phyloP scores from a whole-genome alignment of 2,329 filamentous ascomycete species.

The Cercospora janseana region DNA sequence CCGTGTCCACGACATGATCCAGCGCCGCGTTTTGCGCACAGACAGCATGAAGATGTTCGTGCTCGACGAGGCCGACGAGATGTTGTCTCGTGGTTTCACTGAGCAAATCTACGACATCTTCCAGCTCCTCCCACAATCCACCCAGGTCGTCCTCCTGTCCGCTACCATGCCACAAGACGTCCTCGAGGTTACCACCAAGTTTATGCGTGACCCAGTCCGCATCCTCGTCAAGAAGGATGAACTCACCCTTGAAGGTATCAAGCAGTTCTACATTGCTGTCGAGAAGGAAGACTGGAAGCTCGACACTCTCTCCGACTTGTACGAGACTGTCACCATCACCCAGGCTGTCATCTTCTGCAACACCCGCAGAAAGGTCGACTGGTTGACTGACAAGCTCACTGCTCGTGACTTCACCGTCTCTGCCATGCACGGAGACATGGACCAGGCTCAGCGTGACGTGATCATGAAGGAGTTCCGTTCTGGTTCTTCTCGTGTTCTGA shows the following conservation, averaged over 20 bases:
- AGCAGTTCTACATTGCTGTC: slow-evolving; percentile 99
- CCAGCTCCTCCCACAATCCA: slow-evolving; percentile 95
- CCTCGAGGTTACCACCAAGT: slow-evolving; percentile 98
- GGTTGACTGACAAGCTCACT: slow-evolving; percentile 99
- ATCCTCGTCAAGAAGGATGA: slow-evolving; percentile 99
- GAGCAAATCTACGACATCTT: slow-evolving; percentile 99
- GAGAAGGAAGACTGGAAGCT: slow-evolving; percentile 99
- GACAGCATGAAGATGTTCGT: slow-evolving; percentile 99
- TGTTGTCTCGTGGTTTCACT: slow-evolving; percentile 98
- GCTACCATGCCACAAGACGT: slow-evolving; percentile 99
- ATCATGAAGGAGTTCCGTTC: slow-evolving; percentile 99
- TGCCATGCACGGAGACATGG: slow-evolving; percentile 99
- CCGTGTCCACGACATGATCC: slow-evolving; percentile 99
- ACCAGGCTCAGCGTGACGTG: slow-evolving; percentile 93
- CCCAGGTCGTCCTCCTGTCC: slow-evolving; percentile 96
- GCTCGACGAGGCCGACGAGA: slow-evolving; percentile 98
- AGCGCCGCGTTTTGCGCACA: slow-evolving; percentile 94
- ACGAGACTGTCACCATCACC: slow-evolving; percentile 99
- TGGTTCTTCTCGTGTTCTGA: slow-evolving; percentile 95
- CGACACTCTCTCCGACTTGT: slow-evolving; percentile 96
- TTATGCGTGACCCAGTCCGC: slow-evolving; percentile 99
- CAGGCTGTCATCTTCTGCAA: slow-evolving; percentile 99
- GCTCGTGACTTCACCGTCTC: slow-evolving; percentile 97
- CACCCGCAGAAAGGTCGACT: slow-evolving; percentile 99
- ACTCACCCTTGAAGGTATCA: slow-evolving; percentile 99